Base-by-base conservation (phyloP, 2,329 filamentous ascomycete genomes). In the Kalmusia sp. region DNA sequence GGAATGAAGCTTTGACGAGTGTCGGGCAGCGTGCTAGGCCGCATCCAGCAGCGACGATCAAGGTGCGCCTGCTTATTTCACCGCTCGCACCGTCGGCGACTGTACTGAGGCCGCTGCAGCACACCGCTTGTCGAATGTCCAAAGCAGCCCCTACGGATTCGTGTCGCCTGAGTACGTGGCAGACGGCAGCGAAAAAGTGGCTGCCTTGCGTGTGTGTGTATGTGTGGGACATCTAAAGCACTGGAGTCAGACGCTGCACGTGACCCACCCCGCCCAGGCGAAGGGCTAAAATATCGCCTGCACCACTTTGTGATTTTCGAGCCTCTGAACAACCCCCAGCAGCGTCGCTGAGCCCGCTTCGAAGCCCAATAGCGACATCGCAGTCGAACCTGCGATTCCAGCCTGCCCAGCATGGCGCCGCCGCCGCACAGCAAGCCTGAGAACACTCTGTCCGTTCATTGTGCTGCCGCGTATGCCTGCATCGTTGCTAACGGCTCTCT, bases 361-460 rank as follows among this genome's bases (percentile, higher is more conserved):
- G 40, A 62, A 67, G 63, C 60, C 62, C 61, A 59, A 57, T 55
- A 59, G 65, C 67, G 61, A 63, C 61, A 55, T 62, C 54, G 64
- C 53, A 65, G 63, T 58, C 60, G 62, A 64, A 67, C 59, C 57
- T 51, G 45, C 58, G 48, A 59, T 55, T 56, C 61, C 56, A 55
- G 45, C 51, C 58, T 68, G 69, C 72, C 73, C 76, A 86, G 71
- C 74, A 89, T 93, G 95, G 92, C 95, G 83, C 95, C 95, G 76
- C 93, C 93, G 81, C 90, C 92, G 68, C 92, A 98, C 78, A 93
- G 95, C 77, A 96, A 96, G 80, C 95, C 95, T 74, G 95, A 99
- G 84, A 99, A 99, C 88, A 93, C 97, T 76, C 88, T 98, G 71
- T 73, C 55, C 62, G 69, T 59, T 47, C 64, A 57, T 55, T 47